phyloP scores from a whole-genome alignment of 805 yeast genomes.

The Diddensiella transvaalensis region DNA sequence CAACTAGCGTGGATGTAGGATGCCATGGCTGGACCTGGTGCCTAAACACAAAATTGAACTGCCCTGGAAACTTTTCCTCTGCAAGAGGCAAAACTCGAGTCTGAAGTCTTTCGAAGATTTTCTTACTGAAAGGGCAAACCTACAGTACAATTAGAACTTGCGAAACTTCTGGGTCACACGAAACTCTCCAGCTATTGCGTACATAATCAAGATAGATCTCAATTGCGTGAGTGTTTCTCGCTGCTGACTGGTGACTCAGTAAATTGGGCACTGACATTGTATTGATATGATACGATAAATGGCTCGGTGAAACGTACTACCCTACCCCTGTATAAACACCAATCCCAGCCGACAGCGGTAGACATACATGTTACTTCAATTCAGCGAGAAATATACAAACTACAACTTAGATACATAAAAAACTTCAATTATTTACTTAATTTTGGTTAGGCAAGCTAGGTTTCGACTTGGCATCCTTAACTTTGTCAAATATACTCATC shows the following conservation, averaged over 20 bases:
- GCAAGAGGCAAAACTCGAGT: constrained; percentile 51
- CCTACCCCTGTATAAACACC: no score
- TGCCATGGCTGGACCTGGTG: constrained; percentile 93
- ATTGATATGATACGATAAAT: no score
- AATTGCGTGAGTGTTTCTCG: constrained; percentile 38
- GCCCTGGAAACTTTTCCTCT: constrained; percentile 42
- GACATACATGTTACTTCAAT: no score
- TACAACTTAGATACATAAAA: no score
- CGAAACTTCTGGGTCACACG: not conserved
- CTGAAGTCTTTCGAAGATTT: constrained; percentile 55
- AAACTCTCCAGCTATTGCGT: constrained; percentile 24
- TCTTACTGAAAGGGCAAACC: constrained; percentile 69
- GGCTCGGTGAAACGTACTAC: no score
- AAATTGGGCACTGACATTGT: not conserved
- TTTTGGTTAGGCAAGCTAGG: no score
- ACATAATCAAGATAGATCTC: constrained; percentile 66
- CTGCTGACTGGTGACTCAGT: constrained; percentile 3
- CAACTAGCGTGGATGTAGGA: constrained; percentile 61
- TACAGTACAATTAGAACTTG: no score
- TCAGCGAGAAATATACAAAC: no score
- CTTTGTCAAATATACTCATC: constrained; percentile 61
- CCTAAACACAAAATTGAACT: constrained; percentile 59
- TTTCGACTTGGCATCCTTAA: constrained; percentile 27
- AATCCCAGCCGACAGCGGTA: no score
- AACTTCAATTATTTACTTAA: no score